Evolutionary conservation across 495 filamentous ascomycete species (phyloP).

Genomic region (Penicillium steckii): DNA sequence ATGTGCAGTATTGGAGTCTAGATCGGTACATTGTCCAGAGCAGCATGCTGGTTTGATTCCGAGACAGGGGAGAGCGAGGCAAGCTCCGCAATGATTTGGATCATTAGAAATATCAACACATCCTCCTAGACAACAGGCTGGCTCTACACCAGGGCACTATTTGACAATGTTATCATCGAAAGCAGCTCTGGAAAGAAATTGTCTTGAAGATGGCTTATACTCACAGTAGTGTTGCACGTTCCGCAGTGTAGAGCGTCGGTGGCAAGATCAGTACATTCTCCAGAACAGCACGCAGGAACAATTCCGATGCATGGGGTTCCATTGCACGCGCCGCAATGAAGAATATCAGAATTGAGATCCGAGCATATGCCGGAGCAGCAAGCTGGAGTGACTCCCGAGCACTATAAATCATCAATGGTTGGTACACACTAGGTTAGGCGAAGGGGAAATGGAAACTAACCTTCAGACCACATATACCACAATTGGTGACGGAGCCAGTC

Average conservation of each 20-base stretch:
- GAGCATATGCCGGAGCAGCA: conserved; percentile 17
- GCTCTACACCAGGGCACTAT: conserved; percentile 11
- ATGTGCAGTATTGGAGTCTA: not conserved
- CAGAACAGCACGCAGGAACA: conserved; percentile 13
- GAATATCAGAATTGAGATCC: conserved; percentile 1
- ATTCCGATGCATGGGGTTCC: conserved; percentile 8
- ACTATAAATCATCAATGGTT: not conserved
- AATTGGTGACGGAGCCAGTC: conserved; percentile 5
- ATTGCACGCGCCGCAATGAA: conserved; percentile 12
- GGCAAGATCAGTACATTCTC: conserved; percentile 16
- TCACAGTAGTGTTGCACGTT: conserved; percentile 9
- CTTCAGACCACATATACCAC: conserved; percentile 11
- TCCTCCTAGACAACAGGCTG: conserved; percentile 13
- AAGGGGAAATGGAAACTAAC: not conserved
- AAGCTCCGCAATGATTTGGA: conserved; percentile 14
- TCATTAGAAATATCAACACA: conserved; percentile 9
- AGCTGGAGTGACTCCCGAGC: conserved; percentile 7
- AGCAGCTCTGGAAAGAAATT: not conserved
- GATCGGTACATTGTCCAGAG: conserved; percentile 6
- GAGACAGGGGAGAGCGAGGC: conserved; percentile 12
- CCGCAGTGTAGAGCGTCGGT: conserved; percentile 14
- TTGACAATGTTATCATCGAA: not conserved
- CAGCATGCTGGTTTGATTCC: conserved; percentile 10
- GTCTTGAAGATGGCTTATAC: not conserved
- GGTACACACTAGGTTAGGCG: too few species aligned